These are phyloP conservation scores for Suhomyces terraborum DNA, from an alignment of 1,139 yeast species.

Conservation along the genomic window DNA sequence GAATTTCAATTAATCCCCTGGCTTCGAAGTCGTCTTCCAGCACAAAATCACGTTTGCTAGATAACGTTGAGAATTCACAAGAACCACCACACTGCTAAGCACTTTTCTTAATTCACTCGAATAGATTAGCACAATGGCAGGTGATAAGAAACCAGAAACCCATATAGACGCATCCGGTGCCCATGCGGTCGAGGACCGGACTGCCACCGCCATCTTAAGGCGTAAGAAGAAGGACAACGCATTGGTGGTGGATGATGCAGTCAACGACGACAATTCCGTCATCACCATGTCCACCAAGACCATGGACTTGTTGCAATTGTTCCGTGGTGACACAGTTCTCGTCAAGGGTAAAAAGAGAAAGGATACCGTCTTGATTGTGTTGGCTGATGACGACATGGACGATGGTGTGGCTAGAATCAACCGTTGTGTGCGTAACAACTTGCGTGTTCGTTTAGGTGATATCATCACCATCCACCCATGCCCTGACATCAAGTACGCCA, in stretches of 20 bases:
- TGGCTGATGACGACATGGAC: conserved; percentile 95
- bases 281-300: conserved; percentile 93
- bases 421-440: conserved; percentile 93
- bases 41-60: conserved; percentile 14
- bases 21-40: conserved; percentile 11
- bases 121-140: conserved; percentile 26
- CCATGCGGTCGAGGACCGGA: conserved; percentile 65
- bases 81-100: conserved; percentile 1
- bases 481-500: conserved; percentile 95
- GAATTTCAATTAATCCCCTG: not conserved
- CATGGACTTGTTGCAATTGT: conserved; percentile 91
- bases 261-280: conserved; percentile 95
- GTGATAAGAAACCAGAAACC: conserved; percentile 37
- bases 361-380: conserved; percentile 95
- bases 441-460: conserved; percentile 93
- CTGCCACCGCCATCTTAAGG: conserved; percentile 97
- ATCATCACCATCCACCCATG: conserved; percentile 90
- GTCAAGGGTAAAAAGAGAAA: conserved; percentile 98
- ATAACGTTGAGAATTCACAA: conserved; percentile 12
- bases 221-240: conserved; percentile 97
- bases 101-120: not conserved
- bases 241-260: conserved; percentile 93
- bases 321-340: conserved; percentile 96
- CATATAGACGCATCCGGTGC: conserved; percentile 51
- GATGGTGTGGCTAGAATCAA: conserved; percentile 94